Evolutionary conservation across 1,284 basidiomycete species (phyloP).

Genomic region (Irpex sp.): DNA sequence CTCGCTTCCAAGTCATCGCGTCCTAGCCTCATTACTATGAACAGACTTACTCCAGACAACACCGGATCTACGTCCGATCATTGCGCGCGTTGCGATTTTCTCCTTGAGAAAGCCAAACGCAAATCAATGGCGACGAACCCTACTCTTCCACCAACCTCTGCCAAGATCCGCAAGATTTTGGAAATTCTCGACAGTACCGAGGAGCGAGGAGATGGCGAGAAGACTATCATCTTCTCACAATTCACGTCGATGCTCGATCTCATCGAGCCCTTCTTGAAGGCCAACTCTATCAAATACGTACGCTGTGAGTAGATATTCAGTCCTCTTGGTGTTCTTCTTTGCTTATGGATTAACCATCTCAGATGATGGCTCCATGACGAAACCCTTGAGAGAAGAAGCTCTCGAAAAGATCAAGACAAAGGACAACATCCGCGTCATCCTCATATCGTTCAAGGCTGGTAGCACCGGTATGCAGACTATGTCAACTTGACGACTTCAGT

Average conservation of each 20-base stretch:
- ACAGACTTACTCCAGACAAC: conserved; percentile 31
- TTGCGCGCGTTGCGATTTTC: conserved; percentile 57
- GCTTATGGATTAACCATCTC: not conserved
- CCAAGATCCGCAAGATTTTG: conserved; percentile 88
- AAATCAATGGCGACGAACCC: conserved; percentile 26
- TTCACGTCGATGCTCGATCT: conserved; percentile 92
- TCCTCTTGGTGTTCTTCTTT: not conserved
- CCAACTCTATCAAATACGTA: conserved; percentile 67
- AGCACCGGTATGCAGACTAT: conserved; percentile 62
- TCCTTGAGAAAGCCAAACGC: conserved; percentile 37
- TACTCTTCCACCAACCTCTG: conserved; percentile 59
- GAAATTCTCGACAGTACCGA: conserved; percentile 70
- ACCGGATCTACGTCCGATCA: conserved; percentile 35
- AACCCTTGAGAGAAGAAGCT: conserved; percentile 72
- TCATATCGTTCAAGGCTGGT: conserved; percentile 97
- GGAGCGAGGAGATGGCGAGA: conserved; percentile 60
- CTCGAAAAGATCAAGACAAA: conserved; percentile 72
- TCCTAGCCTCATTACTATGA: not conserved
- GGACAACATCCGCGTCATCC: conserved; percentile 63
- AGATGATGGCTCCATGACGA: conserved; percentile 89
- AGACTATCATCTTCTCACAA: conserved; percentile 89
- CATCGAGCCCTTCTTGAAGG: conserved; percentile 77
- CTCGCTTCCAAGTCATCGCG: conserved; percentile 10
- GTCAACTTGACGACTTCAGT: not conserved
- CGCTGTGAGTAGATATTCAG: conserved; percentile 65